Evolutionary conservation across 208 protist species (phyloP), one percentile per base, ranked within the genome.

Genomic region (Trypanosoma cruzi): DNA sequence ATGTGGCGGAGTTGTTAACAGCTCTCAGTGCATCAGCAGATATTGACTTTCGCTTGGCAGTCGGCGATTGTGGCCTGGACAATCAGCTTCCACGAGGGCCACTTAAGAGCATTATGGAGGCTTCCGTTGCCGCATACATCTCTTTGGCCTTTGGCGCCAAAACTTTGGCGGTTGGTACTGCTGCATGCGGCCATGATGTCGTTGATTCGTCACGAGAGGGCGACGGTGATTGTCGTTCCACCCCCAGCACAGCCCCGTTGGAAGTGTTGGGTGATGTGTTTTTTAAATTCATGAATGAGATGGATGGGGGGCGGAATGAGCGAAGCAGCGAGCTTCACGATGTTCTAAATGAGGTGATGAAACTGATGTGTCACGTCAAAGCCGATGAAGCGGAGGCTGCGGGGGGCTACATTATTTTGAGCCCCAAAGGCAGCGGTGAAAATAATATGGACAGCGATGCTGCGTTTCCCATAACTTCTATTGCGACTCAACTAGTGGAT

Each of bases 1-100:
- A 75, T 64, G 62, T 75, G 42, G 70, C 36, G 0, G 62, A 75
- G 52, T 28, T 75, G 44, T 40, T 31, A 10, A 36, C 44, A 8
- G 24, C 28, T 34, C 48, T 64, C 22, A 60, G 64, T 52, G 42
- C 20, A 26, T 55, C 64, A 1, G 18, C 49, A 29, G 53, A 42
- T 13, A 16, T 14, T 49, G n/a, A 26, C 4, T 32, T 5, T 13
- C 5, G 48, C 37, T 31, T 29, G 34, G 32, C 14, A 11, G 18
- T n/a, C 34, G 18, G 29, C 16, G 16, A 34, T 22, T 6, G 26
- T 53, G 29, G 22, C 58, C 16, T 42, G 58, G 42, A 11, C n/a
- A 26, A 16, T 55, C 44, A 29, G 40, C 11, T 73, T 53, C 68
- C 68, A 4, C 29, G 13, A 4, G 68, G 68, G 26, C 42, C 13